Base-by-base conservation (phyloP, 192 early-diverging fungal species). In the Phycomyces nitens region DNA sequence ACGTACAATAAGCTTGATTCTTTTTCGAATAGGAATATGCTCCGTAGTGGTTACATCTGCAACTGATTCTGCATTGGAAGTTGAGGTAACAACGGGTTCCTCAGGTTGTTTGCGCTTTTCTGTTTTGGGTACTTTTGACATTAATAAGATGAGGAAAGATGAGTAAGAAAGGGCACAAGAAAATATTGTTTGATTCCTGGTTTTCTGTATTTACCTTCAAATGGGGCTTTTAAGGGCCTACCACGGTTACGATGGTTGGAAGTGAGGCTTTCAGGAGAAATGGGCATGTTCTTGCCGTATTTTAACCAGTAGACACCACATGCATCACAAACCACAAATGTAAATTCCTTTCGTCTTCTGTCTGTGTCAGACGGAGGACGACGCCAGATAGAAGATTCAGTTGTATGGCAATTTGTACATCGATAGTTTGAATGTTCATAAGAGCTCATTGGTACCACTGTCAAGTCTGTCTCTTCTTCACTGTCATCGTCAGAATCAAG, bases 291-390 rank as follows among this genome's bases (percentile, higher is more conserved):
- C 9, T 71, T 71, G 15, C 71, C 74, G 69, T 86, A 86, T 20
- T 84, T 82, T 9, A 84, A 49, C 84, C 84, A 86, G 49, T 84
- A 78, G 34, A 69, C 71, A 27, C 82, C 82, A 60, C 84, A 86
- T 16, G 75, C 72, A 40, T 82, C 71, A 53, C 84, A 86, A 21
- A 80, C 60, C 0, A 80, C 79, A 26, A 58, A 43, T 4, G 70
- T 69, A 16, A 57, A 64, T n/a, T 65, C 44, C 34, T 77, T 76
- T 40, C 76, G 75, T 57, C 66, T 57, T 23, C 66, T 58, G 22
- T 81, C 75, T 0, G 66, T 71, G 27, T 81, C 77, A 11, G 73
- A 72, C 9, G 76, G 75, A 15, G 70, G 53, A 24, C 77, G 57
- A 27, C 77, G 71, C 78, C 78, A 75, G 11, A 75, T 22, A 0